A percentile compares a stretch with the other conserved stretches of the same genome.
Evolutionary conservation across 2,329 filamentous ascomycete genomes (phyloP).

Genomic region (Alternaria solani): DNA sequence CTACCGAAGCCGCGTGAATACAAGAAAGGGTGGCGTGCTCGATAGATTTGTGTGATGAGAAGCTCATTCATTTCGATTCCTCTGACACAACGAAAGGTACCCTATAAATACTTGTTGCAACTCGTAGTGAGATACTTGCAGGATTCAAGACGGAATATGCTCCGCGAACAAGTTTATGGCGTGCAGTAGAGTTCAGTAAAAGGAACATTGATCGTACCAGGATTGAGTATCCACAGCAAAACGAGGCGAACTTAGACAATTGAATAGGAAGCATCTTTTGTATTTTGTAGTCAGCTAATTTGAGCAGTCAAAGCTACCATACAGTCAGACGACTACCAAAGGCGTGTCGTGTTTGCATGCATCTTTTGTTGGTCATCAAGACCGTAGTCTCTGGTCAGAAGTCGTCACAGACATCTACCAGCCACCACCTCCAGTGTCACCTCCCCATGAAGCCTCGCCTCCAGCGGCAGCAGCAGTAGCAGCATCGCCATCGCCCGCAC

Average conservation of each 20-base stretch:
- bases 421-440: slow-evolving; percentile 6
- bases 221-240: background rate
- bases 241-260: background rate
- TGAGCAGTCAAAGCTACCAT: background rate
- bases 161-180: background rate
- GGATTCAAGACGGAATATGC: background rate
- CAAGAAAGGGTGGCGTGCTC: background rate
- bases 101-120: background rate
- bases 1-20: background rate
- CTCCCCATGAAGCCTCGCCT: slow-evolving; percentile 30
- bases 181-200: background rate
- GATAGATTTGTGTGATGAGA: background rate
- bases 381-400: background rate
- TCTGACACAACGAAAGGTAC: background rate
- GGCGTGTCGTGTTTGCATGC: background rate
- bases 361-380: background rate
- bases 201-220: background rate
- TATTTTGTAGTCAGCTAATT: background rate
- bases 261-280: background rate
- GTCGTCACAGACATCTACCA: slow-evolving; percentile 16
- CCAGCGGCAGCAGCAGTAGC: slow-evolving; percentile 15
- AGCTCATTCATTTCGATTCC: background rate
- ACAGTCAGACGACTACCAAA: background rate
- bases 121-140: background rate
- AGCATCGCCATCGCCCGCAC: slow-evolving; percentile 9